Evolutionary conservation across 169 alveolate genomes (phyloP).

Genomic region (Blepharisma undulans): DNA sequence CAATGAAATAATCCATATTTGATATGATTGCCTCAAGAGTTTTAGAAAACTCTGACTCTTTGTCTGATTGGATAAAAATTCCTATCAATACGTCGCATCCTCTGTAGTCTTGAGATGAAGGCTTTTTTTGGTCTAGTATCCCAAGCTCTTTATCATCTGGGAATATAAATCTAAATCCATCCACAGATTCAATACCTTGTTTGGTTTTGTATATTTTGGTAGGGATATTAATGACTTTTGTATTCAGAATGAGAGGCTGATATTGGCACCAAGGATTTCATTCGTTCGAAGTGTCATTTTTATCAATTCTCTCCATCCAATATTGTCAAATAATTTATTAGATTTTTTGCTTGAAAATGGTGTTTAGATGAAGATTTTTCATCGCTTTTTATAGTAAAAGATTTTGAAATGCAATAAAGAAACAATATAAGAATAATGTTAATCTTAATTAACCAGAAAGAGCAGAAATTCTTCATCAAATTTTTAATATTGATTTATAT

Average conservation of each 20-base stretch:
- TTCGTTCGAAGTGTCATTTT: neutral
- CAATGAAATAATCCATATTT: neutral
- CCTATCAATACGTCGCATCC: neutral
- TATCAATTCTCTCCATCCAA: neutral
- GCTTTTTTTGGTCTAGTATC: neutral
- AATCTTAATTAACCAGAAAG: no score
- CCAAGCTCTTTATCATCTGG: neutral
- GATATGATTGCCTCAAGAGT: neutral
- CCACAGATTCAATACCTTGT: neutral
- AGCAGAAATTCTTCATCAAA: neutral
- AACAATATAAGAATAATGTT: no score
- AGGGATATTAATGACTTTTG: neutral
- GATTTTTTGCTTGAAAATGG: no score
- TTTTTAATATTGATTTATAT: no score
- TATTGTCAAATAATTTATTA: no score
- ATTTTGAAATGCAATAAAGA: no score
- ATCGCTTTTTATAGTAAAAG: no score
- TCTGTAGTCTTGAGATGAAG: neutral
- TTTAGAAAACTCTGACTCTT: neutral
- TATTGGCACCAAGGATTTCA: neutral
- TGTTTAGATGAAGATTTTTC: no score
- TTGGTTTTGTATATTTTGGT: no score
- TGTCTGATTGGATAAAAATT: neutral
- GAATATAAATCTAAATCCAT: neutral
- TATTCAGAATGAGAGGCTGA: neutral